Evolutionary conservation across 495 filamentous ascomycete genomes (phyloP), one percentile per base, ranked within the genome.

Genomic region (Tuber magnatum): DNA sequence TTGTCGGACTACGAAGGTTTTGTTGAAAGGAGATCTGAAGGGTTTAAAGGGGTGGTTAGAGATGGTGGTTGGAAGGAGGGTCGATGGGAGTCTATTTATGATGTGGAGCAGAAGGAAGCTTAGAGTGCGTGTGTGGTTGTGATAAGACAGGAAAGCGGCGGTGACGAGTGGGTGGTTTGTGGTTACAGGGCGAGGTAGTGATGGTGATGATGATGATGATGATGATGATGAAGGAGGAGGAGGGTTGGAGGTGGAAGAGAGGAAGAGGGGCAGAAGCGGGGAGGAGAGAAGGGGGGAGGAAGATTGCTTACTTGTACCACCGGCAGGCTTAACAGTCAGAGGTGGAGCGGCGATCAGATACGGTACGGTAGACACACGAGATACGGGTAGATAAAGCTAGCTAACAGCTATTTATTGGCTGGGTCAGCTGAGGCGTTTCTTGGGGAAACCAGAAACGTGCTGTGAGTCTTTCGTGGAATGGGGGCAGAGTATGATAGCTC

Each of bases 161-260:
- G 38, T 61, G 71, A 74, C 65, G 44, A 69, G 42, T 68, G 70
- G 78, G 78, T 73, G 56, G 78, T 56, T 72, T 68, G 28, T 46
- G 69, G 73, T 73, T 73, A 72, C 72, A 44, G 74, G 76, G 43
- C 73, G 75, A 75, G 75, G 74, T 72, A 75, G 61, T 73, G 42
- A 44, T 24, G 72, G 44, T 56, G 74, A 56, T n/a, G n/a, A n/a
- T n/a, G n/a, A n/a, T n/a, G n/a, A n/a, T n/a, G n/a, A n/a, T n/a
- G n/a, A n/a, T n/a, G n/a, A n/a, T n/a, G n/a, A n/a, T n/a, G n/a
- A n/a, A n/a, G n/a, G n/a, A n/a, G n/a, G n/a, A 41, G 68, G 42
- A 56, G 65, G 16, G 69, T 48, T 73, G 39, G 18, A 38, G 38
- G 65, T 41, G n/a, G 28, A 40, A 32, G n/a, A 32, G 56, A 65